These are phyloP conservation scores for Penicillium fimorum DNA, from an alignment of 495 filamentous ascomycete species.

Conservation along the genomic window DNA sequence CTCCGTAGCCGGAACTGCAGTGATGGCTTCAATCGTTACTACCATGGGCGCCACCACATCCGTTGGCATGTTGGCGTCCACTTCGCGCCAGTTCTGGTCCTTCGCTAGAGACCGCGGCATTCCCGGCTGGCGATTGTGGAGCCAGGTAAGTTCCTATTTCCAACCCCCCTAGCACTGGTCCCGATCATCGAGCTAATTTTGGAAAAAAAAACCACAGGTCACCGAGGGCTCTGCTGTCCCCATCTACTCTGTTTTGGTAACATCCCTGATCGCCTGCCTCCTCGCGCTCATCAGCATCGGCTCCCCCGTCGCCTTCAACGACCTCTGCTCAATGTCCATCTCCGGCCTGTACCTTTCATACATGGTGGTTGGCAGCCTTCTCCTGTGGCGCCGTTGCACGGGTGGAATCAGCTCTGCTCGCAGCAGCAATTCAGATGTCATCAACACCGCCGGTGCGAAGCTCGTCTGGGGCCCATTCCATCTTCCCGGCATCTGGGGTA, in stretches of 20 bases:
- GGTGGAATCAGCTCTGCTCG: conserved; percentile 31
- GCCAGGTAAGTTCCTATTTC: conserved; percentile 35
- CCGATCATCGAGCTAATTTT: conserved; percentile 22
- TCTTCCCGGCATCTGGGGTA: conserved; percentile 29
- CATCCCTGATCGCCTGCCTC: conserved; percentile 32
- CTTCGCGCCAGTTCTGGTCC: conserved; percentile 54
- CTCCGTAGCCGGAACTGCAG: conserved; percentile 40
- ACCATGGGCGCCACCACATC: conserved; percentile 41
- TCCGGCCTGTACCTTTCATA: conserved; percentile 46
- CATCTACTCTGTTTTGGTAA: conserved; percentile 39
- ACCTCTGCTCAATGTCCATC: conserved; percentile 43
- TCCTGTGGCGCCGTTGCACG: conserved; percentile 48
- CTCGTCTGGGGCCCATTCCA: conserved; percentile 44
- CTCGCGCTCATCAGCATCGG: conserved; percentile 49
- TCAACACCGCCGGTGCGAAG: conserved; percentile 31
- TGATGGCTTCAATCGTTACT: conserved; percentile 46
- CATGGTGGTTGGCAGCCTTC: conserved; percentile 40
- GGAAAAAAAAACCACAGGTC: conserved; percentile 7
- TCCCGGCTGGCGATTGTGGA: conserved; percentile 44
- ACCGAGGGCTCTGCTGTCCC: conserved; percentile 30
- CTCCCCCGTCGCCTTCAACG: conserved; percentile 48
- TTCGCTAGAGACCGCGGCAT: conserved; percentile 55
- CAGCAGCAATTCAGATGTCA: conserved; percentile 16
- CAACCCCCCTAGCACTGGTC: background rate
- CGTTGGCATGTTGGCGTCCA: conserved; percentile 47